phyloP scores from a whole-genome alignment of 2,329 filamentous ascomycete species.

The Clarireedia sp. region DNA sequence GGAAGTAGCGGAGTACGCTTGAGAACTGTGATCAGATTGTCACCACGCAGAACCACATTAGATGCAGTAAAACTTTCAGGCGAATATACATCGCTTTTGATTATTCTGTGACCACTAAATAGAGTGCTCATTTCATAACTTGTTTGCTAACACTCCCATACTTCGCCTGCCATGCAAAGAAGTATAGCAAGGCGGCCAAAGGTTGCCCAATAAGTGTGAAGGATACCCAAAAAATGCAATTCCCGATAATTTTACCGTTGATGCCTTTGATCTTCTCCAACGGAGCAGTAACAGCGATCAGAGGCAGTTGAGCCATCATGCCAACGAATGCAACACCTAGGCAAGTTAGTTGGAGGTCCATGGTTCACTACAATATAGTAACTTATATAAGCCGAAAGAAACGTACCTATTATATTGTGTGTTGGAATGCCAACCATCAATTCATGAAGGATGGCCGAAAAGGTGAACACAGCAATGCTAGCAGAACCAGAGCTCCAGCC shows the following conservation, averaged over 20 bases:
- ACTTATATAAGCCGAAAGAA: background rate
- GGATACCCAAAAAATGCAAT: slow-evolving; percentile 91
- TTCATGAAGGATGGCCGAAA: slow-evolving; percentile 87
- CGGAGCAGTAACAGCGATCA: slow-evolving; percentile 73
- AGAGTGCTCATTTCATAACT: slow-evolving; percentile 2
- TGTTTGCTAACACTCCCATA: slow-evolving; percentile 68
- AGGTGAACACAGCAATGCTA: slow-evolving; percentile 74
- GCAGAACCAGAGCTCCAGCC: slow-evolving; percentile 67
- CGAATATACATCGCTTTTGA: background rate
- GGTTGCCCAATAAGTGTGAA: slow-evolving; percentile 96
- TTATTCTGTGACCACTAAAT: background rate
- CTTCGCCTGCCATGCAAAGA: slow-evolving; percentile 98
- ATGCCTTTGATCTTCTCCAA: slow-evolving; percentile 72
- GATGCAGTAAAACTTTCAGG: too few relatives aligned
- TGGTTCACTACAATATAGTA: background rate
- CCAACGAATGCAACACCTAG: slow-evolving; percentile 82
- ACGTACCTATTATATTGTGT: slow-evolving; percentile 78
- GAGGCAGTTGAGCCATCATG: slow-evolving; percentile 87
- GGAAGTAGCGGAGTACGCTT: too few relatives aligned
- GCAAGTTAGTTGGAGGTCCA: slow-evolving; percentile 16
- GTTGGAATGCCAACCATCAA: slow-evolving; percentile 89
- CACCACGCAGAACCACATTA: too few relatives aligned
- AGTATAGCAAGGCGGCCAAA: slow-evolving; percentile 84
- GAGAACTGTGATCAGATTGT: too few relatives aligned
- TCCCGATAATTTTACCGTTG: slow-evolving; percentile 73